phyloP scores from a whole-genome alignment of 495 filamentous ascomycete genomes.

The Stereocaulon alpinum region DNA sequence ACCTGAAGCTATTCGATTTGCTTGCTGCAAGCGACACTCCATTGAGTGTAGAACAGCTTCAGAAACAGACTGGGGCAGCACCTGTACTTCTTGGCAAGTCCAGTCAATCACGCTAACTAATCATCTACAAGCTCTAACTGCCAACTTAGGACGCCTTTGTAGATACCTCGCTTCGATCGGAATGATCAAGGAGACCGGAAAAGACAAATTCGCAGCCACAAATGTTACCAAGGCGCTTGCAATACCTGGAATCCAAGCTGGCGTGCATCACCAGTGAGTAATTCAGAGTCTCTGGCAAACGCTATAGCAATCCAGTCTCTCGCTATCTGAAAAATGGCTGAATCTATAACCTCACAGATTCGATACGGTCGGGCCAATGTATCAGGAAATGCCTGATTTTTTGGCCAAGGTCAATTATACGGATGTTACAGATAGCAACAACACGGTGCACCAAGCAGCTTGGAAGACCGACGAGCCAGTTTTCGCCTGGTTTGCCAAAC shows the following conservation, averaged over 20 bases:
- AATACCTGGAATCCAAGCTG: constrained; percentile 23
- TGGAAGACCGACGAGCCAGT: background rate
- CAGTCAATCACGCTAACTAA: background rate
- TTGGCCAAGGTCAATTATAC: background rate
- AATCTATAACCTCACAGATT: background rate
- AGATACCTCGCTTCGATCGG: constrained; percentile 35
- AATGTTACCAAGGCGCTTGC: constrained; percentile 28
- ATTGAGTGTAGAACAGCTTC: constrained; percentile 26
- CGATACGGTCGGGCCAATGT: background rate
- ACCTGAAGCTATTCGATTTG: constrained; percentile 29
- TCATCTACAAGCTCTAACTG: background rate
- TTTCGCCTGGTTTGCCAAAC: constrained; percentile 20
- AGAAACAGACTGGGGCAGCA: constrained; percentile 25
- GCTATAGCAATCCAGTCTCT: no score
- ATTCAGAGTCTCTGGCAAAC: no score
- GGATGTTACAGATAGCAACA: background rate
- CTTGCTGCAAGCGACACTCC: constrained; percentile 24
- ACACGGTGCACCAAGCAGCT: background rate
- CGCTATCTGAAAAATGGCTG: background rate
- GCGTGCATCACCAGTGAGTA: constrained; percentile 27
- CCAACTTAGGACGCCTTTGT: constrained; percentile 32
- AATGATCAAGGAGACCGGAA: constrained; percentile 29
- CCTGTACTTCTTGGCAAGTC: constrained; percentile 20
- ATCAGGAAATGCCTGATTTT: background rate
- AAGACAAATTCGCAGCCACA: constrained; percentile 29